These are phyloP conservation scores for Hemileccinum impolitum DNA, from an alignment of 768 basidiomycete species.

Conservation along the genomic window DNA sequence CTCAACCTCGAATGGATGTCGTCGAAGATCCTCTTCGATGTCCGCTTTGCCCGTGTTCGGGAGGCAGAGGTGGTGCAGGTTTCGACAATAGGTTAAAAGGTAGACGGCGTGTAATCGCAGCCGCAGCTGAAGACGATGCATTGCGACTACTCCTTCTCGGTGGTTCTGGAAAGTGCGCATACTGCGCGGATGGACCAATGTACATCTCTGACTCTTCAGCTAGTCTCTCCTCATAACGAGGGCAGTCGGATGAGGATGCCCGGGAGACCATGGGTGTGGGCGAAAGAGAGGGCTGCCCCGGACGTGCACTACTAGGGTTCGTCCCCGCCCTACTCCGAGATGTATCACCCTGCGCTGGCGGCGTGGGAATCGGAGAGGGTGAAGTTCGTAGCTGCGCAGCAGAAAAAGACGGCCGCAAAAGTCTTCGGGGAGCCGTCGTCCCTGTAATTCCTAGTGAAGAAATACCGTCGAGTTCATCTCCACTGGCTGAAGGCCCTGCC, in stretches of 20 bases:
- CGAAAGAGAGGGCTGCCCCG: conserved; percentile 40
- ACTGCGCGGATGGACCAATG: conserved; percentile 66
- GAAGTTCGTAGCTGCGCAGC: conserved; percentile 69
- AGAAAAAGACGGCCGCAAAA: conserved; percentile 69
- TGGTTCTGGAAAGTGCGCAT: conserved; percentile 70
- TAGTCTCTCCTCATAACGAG: conserved; percentile 34
- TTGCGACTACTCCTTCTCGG: conserved; percentile 44
- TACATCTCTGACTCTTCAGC: conserved; percentile 49
- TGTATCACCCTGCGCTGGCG: conserved; percentile 40
- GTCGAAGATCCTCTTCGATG: conserved; percentile 46
- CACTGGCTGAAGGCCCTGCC: conserved; percentile 49
- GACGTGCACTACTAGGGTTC: conserved; percentile 49
- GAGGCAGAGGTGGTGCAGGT: conserved; percentile 33
- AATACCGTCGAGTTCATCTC: conserved; percentile 51
- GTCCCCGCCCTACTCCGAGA: conserved; percentile 64
- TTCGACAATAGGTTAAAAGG: conserved; percentile 69
- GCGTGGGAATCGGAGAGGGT: conserved; percentile 36
- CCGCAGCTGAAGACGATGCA: conserved; percentile 44
- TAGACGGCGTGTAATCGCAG: conserved; percentile 52
- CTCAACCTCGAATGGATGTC: conserved; percentile 31
- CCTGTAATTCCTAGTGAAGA: conserved; percentile 47
- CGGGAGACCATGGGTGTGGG: conserved; percentile 42
- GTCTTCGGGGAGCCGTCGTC: conserved; percentile 54
- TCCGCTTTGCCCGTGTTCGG: conserved; percentile 24
- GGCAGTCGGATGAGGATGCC: conserved; percentile 56